phyloP scores from a whole-genome alignment of 768 basidiomycete species.

The Cystofilobasidium macerans region DNA sequence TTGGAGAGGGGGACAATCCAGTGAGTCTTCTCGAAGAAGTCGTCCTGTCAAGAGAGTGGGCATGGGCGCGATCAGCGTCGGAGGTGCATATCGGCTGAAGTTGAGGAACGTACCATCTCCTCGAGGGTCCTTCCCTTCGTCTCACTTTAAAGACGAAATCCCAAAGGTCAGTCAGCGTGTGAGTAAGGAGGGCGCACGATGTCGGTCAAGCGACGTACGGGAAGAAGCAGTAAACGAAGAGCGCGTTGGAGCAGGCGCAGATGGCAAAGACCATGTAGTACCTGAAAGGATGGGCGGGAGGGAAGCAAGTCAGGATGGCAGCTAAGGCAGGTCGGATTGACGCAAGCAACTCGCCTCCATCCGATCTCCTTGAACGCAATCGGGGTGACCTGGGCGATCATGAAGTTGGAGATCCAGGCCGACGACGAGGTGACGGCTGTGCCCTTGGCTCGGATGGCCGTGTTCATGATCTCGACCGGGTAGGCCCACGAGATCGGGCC shows the following conservation, averaged over 20 bases:
- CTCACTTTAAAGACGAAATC: background rate
- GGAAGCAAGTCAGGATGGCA: slow-evolving; percentile 36
- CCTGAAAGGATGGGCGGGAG: background rate
- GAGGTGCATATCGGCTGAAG: no score
- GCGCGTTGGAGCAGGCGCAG: slow-evolving; percentile 44
- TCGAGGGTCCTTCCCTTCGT: background rate
- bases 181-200: background rate
- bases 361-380: slow-evolving; percentile 41
- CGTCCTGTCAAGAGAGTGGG: no score
- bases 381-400: slow-evolving; percentile 45
- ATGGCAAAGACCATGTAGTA: slow-evolving; percentile 42
- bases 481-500: slow-evolving; percentile 46
- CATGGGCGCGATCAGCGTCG: no score
- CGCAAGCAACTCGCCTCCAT: slow-evolving; percentile 36
- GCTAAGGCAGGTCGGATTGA: background rate
- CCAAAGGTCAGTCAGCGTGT: slow-evolving; percentile 24
- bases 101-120: no score
- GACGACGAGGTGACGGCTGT: slow-evolving; percentile 44
- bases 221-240: slow-evolving; percentile 1
- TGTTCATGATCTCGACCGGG: slow-evolving; percentile 44
- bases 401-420: slow-evolving; percentile 38
- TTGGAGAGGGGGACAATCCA: slow-evolving; percentile 31
- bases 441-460: slow-evolving; percentile 43
- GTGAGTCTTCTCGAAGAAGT: slow-evolving; percentile 29
- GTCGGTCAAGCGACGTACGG: background rate